These are phyloP conservation scores for Macrotyloma uniflorum DNA, from an alignment of 306 rosid species.

Conservation along the genomic window DNA sequence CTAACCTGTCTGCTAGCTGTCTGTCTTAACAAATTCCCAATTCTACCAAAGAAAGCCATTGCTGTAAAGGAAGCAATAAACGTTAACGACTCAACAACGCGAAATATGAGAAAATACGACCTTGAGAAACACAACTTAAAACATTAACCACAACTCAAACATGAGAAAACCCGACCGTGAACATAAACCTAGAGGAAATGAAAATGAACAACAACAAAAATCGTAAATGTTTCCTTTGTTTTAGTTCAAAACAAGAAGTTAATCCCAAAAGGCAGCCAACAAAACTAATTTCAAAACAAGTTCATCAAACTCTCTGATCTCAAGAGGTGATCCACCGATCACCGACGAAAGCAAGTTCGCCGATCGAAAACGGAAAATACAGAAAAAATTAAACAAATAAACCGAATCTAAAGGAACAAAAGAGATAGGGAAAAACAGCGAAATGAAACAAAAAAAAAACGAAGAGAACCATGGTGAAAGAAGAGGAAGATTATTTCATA, in stretches of 20 bases:
- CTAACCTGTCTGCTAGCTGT: slow-evolving; percentile 51
- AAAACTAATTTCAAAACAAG: slow-evolving; percentile 12
- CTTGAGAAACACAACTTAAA: neutral
- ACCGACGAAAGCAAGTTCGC: neutral
- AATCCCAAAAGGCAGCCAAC: neutral
- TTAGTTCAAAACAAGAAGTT: neutral
- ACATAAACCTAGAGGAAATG: neutral
- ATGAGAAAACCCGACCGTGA: neutral
- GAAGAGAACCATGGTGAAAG: neutral
- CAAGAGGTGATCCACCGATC: neutral
- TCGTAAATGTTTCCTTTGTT: neutral
- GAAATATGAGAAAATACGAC: neutral
- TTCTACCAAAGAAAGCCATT: slow-evolving; percentile 82
- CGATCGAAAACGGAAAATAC: neutral
- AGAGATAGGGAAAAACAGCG: neutral
- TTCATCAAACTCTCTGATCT: neutral
- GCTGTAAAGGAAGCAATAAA: slow-evolving; percentile 16
- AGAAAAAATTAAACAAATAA: neutral
- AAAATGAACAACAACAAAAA: neutral
- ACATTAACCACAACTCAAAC: neutral
- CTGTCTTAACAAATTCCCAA: slow-evolving; percentile 74
- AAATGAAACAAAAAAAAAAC: neutral
- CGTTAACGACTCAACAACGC: neutral
- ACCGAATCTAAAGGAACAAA: neutral
- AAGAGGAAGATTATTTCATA: neutral